Evolutionary conservation across 1,284 basidiomycete genomes (phyloP), one percentile per base, ranked within the genome.

Genomic region (Stereum hirsutum): DNA sequence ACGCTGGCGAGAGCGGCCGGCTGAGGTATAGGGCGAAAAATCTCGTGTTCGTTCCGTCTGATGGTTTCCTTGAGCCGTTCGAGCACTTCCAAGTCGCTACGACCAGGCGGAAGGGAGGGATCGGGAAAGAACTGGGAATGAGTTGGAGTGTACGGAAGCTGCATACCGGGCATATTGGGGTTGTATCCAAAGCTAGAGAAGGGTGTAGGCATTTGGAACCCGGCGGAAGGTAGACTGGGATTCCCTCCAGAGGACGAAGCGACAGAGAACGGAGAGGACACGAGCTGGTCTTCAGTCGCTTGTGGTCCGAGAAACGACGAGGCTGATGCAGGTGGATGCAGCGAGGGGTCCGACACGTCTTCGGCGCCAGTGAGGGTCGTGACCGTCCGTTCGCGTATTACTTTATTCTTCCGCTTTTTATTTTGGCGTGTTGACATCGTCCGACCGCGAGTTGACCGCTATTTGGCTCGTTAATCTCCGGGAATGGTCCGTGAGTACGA

Each of bases 1-100:
- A 83, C 62, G 46, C 65, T 69, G 33, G 75, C 78, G 37, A 87
- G 72, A 43, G 70, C 72, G 24, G 65, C 64, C 33, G 83, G 84
- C 49, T 77, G 71, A 31, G 83, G 81, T 42, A 74, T 56, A 23
- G 82, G 72, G 28, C 73, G 72, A 55, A 75, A 87, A 49, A 77
- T 64, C 42, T 80, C 74, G 56, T 87, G 83, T 53, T 87, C 82
- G 43, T 75, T 74, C 31, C 66, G 71, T 55, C 77, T 81, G 59
- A 87, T 86, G 43, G 73, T 65, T 30, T 74, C 64, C 59, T 87
- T 87, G 56, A 87, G 73, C 44, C 75, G 75, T 60, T 86, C 76
- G 46, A 86, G 68, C 36, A 76, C 70, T 56, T 83, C 79, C 47
- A 86, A 69, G 61, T 86, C 83, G 53, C 65, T 72, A 52, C 74